Evolutionary conservation across 192 early-diverging fungal species (phyloP).

Genomic region (Polychytrium aggregatum): DNA sequence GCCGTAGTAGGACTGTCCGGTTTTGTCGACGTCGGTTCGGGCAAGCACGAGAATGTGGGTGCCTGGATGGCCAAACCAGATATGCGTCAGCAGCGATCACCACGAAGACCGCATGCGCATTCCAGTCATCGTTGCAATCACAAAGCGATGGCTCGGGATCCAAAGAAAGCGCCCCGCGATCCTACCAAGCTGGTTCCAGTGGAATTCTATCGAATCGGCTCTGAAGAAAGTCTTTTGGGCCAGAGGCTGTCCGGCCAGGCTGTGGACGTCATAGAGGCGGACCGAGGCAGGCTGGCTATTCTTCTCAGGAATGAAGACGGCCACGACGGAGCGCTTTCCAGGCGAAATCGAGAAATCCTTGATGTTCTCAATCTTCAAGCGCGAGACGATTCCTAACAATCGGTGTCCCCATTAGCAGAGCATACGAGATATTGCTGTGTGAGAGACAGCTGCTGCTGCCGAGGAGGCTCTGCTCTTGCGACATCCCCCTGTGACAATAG

Average conservation of each 20-base stretch:
- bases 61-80: too few species aligned
- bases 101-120: too few species aligned
- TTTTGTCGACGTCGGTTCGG: conserved; percentile 90
- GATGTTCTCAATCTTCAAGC: conserved; percentile 75
- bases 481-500: background rate
- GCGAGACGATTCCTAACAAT: conserved; percentile 9
- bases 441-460: background rate
- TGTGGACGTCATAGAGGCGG: conserved; percentile 72
- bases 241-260: conserved; percentile 55
- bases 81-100: too few species aligned
- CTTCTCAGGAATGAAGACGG: conserved; percentile 80
- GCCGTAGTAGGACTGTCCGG: conserved; percentile 94
- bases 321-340: conserved; percentile 69
- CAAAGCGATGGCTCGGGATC: too few species aligned
- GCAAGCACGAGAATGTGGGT: conserved; percentile 84
- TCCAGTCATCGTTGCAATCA: too few species aligned
- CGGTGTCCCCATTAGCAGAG: too few species aligned
- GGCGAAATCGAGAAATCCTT: conserved; percentile 79
- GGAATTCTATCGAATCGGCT: conserved; percentile 83
- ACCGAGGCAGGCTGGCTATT: conserved; percentile 73
- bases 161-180: background rate
- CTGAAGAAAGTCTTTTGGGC: conserved; percentile 91
- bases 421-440: too few species aligned
- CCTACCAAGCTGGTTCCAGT: conserved; percentile 69
- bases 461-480: background rate